Evolutionary conservation across 148 eudicot genomes (phyloP).

Genomic region (Pharnaceum exiguum): DNA sequence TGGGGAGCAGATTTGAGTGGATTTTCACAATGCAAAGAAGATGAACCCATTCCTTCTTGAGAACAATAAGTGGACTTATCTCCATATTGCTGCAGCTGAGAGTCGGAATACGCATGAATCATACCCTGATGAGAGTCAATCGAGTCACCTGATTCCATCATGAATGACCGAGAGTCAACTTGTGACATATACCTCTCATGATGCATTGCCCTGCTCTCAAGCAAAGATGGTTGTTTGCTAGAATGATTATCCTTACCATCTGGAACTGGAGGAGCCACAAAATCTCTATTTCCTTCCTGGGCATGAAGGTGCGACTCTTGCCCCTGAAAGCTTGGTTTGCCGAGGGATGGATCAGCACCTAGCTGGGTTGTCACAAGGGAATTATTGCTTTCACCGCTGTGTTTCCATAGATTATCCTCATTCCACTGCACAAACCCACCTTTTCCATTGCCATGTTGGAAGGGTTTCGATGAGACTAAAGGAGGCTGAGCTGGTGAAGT

Average conservation of each 20-base stretch:
- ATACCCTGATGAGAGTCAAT: slow-evolving; percentile 47
- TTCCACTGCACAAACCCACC: slow-evolving; percentile 23
- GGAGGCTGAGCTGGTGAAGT: slow-evolving; percentile 34
- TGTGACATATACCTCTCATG: slow-evolving; percentile 45
- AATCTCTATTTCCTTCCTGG: slow-evolving; percentile 22
- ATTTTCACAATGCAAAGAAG: slow-evolving; percentile 36
- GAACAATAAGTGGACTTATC: slow-evolving; percentile 44
- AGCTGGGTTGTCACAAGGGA: slow-evolving; percentile 33
- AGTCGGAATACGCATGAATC: slow-evolving; percentile 77
- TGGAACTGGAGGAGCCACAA: slow-evolving; percentile 20
- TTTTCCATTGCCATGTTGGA: slow-evolving; percentile 32
- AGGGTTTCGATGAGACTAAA: slow-evolving; percentile 32
- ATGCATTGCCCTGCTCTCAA: slow-evolving; percentile 29
- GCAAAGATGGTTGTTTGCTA: slow-evolving; percentile 25
- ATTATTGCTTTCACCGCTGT: slow-evolving; percentile 39
- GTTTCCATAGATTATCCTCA: slow-evolving; percentile 32
- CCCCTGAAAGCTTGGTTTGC: slow-evolving; percentile 21
- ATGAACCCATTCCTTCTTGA: slow-evolving; percentile 45
- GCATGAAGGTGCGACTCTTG: slow-evolving; percentile 21
- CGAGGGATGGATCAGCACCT: slow-evolving; percentile 26
- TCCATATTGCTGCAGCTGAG: slow-evolving; percentile 57
- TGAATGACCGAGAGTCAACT: slow-evolving; percentile 32
- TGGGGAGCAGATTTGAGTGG: slow-evolving; percentile 24
- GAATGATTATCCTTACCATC: slow-evolving; percentile 24
- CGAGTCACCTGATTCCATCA: slow-evolving; percentile 39